Conservation (phyloP, 148 eudicot species). For the Nepenthes gracilis region DNA sequence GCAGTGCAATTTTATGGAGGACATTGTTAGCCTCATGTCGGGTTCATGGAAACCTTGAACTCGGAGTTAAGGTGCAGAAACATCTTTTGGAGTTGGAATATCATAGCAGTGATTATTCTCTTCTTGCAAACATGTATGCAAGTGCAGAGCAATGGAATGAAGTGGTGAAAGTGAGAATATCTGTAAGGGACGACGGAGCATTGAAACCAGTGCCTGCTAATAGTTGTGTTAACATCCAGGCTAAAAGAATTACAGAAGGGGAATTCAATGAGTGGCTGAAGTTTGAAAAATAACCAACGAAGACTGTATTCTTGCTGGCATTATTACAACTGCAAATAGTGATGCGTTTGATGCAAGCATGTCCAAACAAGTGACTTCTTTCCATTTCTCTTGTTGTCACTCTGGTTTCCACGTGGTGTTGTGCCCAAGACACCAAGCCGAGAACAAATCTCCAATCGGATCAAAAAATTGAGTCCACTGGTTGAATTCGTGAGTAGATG, state of each 20-base stretch:
- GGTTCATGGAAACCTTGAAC: constrained; percentile 6
- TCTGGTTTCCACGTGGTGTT: too few species aligned
- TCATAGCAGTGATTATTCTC: constrained; percentile 19
- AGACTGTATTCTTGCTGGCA: too few species aligned
- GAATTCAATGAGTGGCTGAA: neutral
- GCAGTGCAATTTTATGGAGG: constrained; percentile 27
- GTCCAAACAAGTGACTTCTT: too few species aligned
- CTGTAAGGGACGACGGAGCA: constrained; percentile 12
- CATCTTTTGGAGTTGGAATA: constrained; percentile 28
- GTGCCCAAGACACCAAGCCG: too few species aligned
- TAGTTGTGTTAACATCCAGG: neutral
- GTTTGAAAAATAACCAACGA: too few species aligned
- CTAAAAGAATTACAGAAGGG: neutral
- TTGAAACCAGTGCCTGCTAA: neutral
- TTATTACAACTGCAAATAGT: too few species aligned
- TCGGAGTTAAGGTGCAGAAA: constrained; percentile 16
- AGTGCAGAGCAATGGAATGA: constrained; percentile 22
- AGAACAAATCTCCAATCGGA: too few species aligned
- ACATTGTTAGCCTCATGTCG: constrained; percentile 23
- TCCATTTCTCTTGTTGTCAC: too few species aligned
- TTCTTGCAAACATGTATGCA: constrained; percentile 19
- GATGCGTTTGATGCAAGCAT: too few species aligned
- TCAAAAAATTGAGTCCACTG: too few species aligned
- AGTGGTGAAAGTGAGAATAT: constrained; percentile 12
- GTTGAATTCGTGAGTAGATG: too few species aligned